phyloP scores from a whole-genome alignment of 75 land plant genomes.

The Sequoia sempervirens region DNA sequence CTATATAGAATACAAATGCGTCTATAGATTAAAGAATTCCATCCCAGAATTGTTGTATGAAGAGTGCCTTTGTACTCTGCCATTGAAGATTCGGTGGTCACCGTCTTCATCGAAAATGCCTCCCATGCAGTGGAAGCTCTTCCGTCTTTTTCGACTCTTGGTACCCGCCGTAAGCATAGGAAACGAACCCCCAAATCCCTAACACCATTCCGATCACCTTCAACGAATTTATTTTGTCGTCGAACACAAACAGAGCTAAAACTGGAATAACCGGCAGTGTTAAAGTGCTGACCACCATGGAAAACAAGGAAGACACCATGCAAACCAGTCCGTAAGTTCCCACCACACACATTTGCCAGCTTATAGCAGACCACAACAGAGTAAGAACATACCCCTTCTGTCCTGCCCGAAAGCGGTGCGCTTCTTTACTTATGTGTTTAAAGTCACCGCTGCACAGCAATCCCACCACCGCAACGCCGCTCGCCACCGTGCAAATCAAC shows the following conservation, averaged over 20 bases:
- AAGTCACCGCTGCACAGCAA: slow-evolving; percentile 49
- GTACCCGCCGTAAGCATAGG: slow-evolving; percentile 30
- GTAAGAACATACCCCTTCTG: slow-evolving; percentile 34
- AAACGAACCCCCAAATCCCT: slow-evolving; percentile 5
- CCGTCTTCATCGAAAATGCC: too few species aligned
- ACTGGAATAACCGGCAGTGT: slow-evolving; percentile 44
- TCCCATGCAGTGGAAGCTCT: too few species aligned
- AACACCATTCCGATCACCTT: slow-evolving; percentile 29
- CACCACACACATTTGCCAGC: slow-evolving; percentile 34
- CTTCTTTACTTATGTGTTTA: slow-evolving; percentile 22
- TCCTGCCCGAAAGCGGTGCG: slow-evolving; percentile 22
- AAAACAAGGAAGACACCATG: slow-evolving; percentile 45
- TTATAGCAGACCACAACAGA: slow-evolving; percentile 41
- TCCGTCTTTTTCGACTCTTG: background rate
- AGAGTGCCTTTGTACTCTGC: too few species aligned
- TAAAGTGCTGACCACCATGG: slow-evolving; percentile 37
- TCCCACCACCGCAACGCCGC: slow-evolving; percentile 15
- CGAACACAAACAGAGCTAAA: slow-evolving; percentile 44
- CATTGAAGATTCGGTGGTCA: too few species aligned
- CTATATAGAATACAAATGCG: too few species aligned
- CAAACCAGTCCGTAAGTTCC: slow-evolving; percentile 42
- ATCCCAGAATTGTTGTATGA: too few species aligned
- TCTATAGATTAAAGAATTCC: too few species aligned
- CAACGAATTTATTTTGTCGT: slow-evolving; percentile 39
- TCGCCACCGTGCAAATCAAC: too few species aligned